Evolutionary conservation across 2,329 filamentous ascomycete species (phyloP).

Genomic region (Volutella citrinella): DNA sequence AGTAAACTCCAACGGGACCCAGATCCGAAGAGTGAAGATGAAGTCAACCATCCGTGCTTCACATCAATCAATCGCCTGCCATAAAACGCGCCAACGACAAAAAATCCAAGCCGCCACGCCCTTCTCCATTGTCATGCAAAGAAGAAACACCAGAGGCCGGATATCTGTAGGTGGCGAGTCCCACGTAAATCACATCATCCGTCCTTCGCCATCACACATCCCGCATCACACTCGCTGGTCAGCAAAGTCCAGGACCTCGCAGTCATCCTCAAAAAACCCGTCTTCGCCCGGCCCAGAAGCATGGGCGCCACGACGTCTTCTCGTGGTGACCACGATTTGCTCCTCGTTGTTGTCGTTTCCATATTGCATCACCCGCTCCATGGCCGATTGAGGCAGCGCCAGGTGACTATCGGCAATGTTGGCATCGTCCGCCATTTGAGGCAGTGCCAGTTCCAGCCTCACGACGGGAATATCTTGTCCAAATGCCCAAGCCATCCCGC

Average conservation of each 20-base stretch:
- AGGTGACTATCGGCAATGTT: constrained; percentile 52
- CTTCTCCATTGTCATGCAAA: no score
- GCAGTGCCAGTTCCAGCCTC: constrained; percentile 52
- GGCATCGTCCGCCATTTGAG: constrained; percentile 50
- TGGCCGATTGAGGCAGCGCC: constrained; percentile 60
- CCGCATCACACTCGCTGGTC: constrained; percentile 64
- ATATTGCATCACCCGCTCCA: constrained; percentile 60
- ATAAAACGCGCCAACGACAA: constrained; percentile 13
- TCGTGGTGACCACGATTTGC: constrained; percentile 79
- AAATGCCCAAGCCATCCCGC: constrained; percentile 52
- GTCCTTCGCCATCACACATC: no score
- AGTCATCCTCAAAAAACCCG: constrained; percentile 90
- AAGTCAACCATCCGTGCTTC: constrained; percentile 16
- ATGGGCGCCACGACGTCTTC: constrained; percentile 59
- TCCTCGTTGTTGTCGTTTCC: constrained; percentile 67
- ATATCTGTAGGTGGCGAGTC: no score
- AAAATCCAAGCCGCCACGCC: no score
- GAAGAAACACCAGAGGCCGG: no score
- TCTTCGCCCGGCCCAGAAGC: constrained; percentile 56
- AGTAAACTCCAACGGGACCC: constrained; percentile 24
- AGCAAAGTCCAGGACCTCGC: constrained; percentile 86
- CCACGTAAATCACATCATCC: no score
- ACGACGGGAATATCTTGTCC: constrained; percentile 51
- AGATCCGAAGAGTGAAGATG: constrained; percentile 16
- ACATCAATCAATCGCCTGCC: constrained; percentile 11